phyloP scores from a whole-genome alignment of 2,329 filamentous ascomycete genomes.

The Pyrenophora graminea region DNA sequence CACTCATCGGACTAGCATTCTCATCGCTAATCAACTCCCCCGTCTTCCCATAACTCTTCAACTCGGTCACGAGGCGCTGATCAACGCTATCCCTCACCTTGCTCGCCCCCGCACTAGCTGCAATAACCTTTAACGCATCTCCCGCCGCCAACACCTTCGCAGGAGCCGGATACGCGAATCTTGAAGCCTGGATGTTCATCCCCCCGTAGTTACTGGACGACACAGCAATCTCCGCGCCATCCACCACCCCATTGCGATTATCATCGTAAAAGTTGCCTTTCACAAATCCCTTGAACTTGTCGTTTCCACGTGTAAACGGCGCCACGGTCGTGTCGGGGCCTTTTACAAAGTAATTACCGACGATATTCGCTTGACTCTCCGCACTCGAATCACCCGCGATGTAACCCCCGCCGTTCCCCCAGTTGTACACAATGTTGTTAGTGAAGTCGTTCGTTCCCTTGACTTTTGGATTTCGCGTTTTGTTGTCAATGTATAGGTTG shows the following conservation, averaged over 20 bases:
- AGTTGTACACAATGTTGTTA: slow-evolving; percentile 60
- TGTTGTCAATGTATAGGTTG: slow-evolving; percentile 62
- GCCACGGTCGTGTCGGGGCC: slow-evolving; percentile 56
- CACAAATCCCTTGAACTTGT: slow-evolving; percentile 59
- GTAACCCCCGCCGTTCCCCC: slow-evolving; percentile 59
- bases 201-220: slow-evolving; percentile 53
- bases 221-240: slow-evolving; percentile 53
- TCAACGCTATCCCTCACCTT: slow-evolving; percentile 54
- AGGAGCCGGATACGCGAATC: slow-evolving; percentile 53
- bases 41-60: slow-evolving; percentile 52
- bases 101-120: slow-evolving; percentile 50
- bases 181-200: slow-evolving; percentile 50
- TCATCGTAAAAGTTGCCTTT: slow-evolving; percentile 59
- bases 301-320: slow-evolving; percentile 61
- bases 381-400: slow-evolving; percentile 58
- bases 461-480: slow-evolving; percentile 62
- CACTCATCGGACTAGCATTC: slow-evolving; percentile 48
- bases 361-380: slow-evolving; percentile 56
- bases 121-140: slow-evolving; percentile 50
- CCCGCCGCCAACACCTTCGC: slow-evolving; percentile 46
- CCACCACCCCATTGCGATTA: slow-evolving; percentile 55
- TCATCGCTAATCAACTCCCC: slow-evolving; percentile 56
- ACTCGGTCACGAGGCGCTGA: slow-evolving; percentile 48
- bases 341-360: slow-evolving; percentile 63
- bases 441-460: slow-evolving; percentile 61